These are phyloP conservation scores for Cylindrotheca fusiformis DNA, from an alignment of 108 stramenopile genomes.

Conservation along the genomic window DNA sequence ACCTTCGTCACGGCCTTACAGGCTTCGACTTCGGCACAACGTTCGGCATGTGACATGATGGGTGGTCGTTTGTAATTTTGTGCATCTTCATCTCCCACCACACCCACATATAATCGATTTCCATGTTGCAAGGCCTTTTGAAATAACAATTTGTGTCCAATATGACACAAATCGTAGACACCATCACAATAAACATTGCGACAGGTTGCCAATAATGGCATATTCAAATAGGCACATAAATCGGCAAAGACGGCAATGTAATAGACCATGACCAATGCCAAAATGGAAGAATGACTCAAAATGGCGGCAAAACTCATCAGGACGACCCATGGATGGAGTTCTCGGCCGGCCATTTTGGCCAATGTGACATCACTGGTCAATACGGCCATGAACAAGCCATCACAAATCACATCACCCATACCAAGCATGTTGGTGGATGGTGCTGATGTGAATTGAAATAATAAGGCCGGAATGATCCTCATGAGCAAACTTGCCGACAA, in stretches of 20 bases:
- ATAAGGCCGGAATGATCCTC: conserved; percentile 72
- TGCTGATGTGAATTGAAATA: too few species aligned
- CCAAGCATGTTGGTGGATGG: conserved; percentile 42
- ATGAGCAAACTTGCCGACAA: conserved; percentile 68
- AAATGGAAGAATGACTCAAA: conserved; percentile 70
- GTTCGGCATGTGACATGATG: conserved; percentile 83
- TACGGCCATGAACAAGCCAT: conserved; percentile 86
- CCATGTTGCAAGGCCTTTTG: conserved; percentile 79
- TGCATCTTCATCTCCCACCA: conserved; percentile 87
- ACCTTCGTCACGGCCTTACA: conserved; percentile 92
- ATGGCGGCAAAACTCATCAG: conserved; percentile 79
- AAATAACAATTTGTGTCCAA: conserved; percentile 86
- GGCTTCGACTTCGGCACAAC: conserved; percentile 89
- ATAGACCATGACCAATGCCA: conserved; percentile 75
- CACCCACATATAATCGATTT: conserved; percentile 88
- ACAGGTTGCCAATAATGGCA: conserved; percentile 85
- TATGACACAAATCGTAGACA: conserved; percentile 88
- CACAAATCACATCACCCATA: conserved; percentile 68
- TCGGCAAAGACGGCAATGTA: conserved; percentile 91
- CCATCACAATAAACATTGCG: conserved; percentile 78
- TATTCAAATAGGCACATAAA: conserved; percentile 81
- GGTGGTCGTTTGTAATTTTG: conserved; percentile 85
- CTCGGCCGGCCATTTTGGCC: conserved; percentile 89
- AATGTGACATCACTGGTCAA: conserved; percentile 82
- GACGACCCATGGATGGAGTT: conserved; percentile 86